Conservation (phyloP, 768 basidiomycete genomes). For the Tephrocybe sp. region DNA sequence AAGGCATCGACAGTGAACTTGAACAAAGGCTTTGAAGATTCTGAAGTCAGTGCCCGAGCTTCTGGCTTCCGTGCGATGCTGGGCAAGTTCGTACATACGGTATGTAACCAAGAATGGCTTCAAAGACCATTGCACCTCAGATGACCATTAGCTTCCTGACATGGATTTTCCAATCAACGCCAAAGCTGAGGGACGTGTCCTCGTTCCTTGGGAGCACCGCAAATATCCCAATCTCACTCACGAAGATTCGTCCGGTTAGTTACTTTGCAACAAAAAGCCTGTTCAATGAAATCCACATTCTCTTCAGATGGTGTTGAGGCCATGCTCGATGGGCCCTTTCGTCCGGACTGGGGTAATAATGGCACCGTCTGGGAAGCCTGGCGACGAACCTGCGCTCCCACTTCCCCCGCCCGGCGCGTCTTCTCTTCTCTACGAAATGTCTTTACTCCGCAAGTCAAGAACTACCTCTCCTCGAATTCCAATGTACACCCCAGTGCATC, state of each 20-base stretch:
- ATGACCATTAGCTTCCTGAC: slow-evolving; percentile 68
- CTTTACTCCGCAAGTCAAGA: slow-evolving; percentile 28
- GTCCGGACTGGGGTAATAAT: slow-evolving; percentile 79
- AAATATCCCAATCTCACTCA: slow-evolving; percentile 66
- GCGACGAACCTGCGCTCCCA: slow-evolving; percentile 85
- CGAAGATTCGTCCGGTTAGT: slow-evolving; percentile 40
- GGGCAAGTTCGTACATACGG: slow-evolving; percentile 62
- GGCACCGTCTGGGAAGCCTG: slow-evolving; percentile 94
- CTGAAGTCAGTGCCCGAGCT: slow-evolving; percentile 75
- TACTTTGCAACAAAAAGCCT: too few relatives aligned
- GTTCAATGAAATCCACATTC: neutral
- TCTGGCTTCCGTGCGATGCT: slow-evolving; percentile 76
- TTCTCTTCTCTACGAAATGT: slow-evolving; percentile 70
- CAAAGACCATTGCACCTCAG: neutral
- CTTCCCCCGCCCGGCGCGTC: slow-evolving; percentile 76
- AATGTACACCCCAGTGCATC: slow-evolving; percentile 34
- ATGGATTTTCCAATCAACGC: slow-evolving; percentile 95
- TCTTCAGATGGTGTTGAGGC: slow-evolving; percentile 47
- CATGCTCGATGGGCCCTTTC: slow-evolving; percentile 63
- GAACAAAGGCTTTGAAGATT: slow-evolving; percentile 55
- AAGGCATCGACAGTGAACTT: slow-evolving; percentile 56
- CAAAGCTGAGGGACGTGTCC: slow-evolving; percentile 88
- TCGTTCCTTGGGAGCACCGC: slow-evolving; percentile 91
- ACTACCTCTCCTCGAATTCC: slow-evolving; percentile 21
- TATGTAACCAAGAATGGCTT: slow-evolving; percentile 24